These are phyloP conservation scores for Trichoderma guizhouense DNA, from an alignment of 2,329 filamentous ascomycete species.

Conservation along the genomic window DNA sequence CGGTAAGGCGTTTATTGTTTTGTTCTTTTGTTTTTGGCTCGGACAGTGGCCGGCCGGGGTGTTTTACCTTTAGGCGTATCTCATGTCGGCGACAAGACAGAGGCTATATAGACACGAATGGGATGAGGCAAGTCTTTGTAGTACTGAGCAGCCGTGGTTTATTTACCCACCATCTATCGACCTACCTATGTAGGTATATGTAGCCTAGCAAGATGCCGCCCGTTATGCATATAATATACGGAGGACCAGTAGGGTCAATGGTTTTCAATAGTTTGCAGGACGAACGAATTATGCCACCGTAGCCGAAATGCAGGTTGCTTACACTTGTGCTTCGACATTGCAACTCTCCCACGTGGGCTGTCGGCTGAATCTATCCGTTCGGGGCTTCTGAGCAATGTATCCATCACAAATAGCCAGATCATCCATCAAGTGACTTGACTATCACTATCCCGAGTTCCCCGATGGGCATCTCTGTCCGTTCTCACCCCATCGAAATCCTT, in stretches of 20 bases:
- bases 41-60: not conserved
- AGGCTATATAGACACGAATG: not conserved
- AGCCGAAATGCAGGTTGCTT: not conserved
- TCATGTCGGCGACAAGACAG: not conserved
- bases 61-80: not conserved
- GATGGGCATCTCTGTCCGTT: not conserved
- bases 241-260: not conserved
- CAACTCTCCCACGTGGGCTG: not conserved
- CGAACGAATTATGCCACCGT: not conserved
- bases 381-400: not conserved
- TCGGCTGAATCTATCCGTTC: constrained; percentile 10
- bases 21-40: not conserved
- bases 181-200: not conserved
- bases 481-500: not conserved
- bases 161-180: not conserved
- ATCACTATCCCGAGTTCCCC: not conserved
- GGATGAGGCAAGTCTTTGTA: not conserved
- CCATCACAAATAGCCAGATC: not conserved
- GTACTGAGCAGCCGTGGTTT: not conserved
- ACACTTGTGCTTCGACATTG: not conserved
- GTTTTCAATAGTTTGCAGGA: not conserved
- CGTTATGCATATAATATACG: not conserved
- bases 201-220: not conserved
- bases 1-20: not conserved
- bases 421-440: not conserved